These are phyloP conservation scores for Dendrobium catenatum DNA, from an alignment of 106 monocot species.

Conservation along the genomic window DNA sequence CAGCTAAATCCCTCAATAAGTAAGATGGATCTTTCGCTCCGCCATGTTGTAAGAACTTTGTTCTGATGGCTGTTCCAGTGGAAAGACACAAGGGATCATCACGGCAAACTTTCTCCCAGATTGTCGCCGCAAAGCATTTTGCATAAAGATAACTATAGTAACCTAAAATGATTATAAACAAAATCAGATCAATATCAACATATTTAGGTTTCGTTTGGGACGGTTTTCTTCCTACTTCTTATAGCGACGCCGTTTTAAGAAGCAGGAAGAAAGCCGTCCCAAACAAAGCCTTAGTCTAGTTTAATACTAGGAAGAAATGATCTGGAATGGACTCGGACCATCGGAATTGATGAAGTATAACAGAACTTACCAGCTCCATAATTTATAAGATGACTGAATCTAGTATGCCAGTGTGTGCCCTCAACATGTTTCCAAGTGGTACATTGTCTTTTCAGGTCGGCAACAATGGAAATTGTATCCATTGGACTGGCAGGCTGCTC, in stretches of 20 bases:
- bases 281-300: too few relatives aligned
- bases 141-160: conserved; percentile 96
- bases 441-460: conserved; percentile 58
- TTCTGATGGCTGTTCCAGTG: conserved; percentile 54
- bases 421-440: conserved; percentile 77
- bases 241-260: too few relatives aligned
- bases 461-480: conserved; percentile 43
- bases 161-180: conserved; percentile 26
- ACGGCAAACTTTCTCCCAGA: conserved; percentile 74
- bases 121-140: conserved; percentile 80
- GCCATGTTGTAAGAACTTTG: conserved; percentile 59
- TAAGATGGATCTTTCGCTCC: conserved; percentile 65
- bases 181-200: neutral
- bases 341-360: neutral
- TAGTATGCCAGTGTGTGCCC: conserved; percentile 86
- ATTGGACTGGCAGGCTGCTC: conserved; percentile 30
- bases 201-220: too few relatives aligned
- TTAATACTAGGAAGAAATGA: too few relatives aligned
- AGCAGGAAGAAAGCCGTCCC: too few relatives aligned
- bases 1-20: conserved; percentile 55
- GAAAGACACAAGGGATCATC: conserved; percentile 64
- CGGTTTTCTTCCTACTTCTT: too few relatives aligned
- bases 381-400: conserved; percentile 83
- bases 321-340: too few relatives aligned
- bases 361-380: conserved; percentile 73